These are phyloP conservation scores for Colletotrichum tofieldiae DNA, from an alignment of 2,329 filamentous ascomycete species.

Conservation along the genomic window DNA sequence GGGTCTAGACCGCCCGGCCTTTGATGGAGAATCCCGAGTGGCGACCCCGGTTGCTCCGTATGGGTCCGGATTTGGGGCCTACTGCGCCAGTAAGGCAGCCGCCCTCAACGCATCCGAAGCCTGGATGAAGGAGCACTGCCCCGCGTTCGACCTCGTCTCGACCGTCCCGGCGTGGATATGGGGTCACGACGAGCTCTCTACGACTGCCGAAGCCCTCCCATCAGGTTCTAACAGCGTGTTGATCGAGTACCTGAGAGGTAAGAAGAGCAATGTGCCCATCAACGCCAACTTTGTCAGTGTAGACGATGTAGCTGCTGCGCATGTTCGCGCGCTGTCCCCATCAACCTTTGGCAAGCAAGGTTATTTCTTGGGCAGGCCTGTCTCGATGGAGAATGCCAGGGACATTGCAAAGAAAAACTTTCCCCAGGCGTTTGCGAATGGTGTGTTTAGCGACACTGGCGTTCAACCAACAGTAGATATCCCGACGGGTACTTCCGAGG, in stretches of 20 bases:
- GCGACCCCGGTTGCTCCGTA: constrained; percentile 47
- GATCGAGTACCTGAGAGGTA: constrained; percentile 52
- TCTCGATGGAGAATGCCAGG: constrained; percentile 20
- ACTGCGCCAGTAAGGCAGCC: constrained; percentile 54
- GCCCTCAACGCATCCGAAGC: constrained; percentile 52
- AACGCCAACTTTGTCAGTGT: constrained; percentile 53
- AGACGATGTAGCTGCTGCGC: constrained; percentile 55
- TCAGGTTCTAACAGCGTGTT: constrained; percentile 52
- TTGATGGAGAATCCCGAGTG: constrained; percentile 23
- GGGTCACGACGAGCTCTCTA: constrained; percentile 54
- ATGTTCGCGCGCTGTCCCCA: constrained; percentile 54
- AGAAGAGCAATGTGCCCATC: constrained; percentile 42
- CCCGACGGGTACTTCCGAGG: constrained; percentile 47
- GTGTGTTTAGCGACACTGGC: constrained; percentile 2
- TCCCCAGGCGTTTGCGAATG: constrained; percentile 19
- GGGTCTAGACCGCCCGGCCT: constrained; percentile 12
- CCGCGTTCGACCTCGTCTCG: constrained; percentile 54
- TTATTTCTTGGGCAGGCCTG: constrained; percentile 15
- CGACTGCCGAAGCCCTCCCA: constrained; percentile 45
- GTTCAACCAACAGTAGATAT: constrained; percentile 12
- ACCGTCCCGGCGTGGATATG: constrained; percentile 55
- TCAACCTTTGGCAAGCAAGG: constrained; percentile 48
- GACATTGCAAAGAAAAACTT: constrained; percentile 9
- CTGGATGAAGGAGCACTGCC: constrained; percentile 51
- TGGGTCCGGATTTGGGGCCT: constrained; percentile 50